Evolutionary conservation across 2,329 filamentous ascomycete species (phyloP).

Genomic region (Cryphonectria japonica): DNA sequence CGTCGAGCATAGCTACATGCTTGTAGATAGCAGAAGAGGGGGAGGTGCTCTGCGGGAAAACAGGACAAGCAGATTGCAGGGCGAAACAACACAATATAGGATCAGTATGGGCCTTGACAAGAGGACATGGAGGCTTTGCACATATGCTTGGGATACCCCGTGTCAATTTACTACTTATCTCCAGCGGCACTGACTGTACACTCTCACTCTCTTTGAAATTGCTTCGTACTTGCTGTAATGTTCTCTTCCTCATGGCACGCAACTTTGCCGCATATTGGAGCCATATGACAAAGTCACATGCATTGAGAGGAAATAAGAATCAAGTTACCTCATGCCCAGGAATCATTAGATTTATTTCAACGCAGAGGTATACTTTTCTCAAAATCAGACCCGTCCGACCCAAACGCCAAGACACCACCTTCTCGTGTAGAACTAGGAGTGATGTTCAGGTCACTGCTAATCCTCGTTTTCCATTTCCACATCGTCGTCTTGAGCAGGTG

Average conservation of each 20-base stretch:
- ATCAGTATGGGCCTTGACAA: neutral
- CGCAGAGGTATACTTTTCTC: slow-evolving; percentile 3
- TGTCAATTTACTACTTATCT: neutral
- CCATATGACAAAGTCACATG: too few relatives aligned
- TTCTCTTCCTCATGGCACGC: too few relatives aligned
- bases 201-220: neutral
- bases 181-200: neutral
- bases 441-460: neutral
- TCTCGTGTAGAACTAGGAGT: neutral
- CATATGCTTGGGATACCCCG: slow-evolving; percentile 1
- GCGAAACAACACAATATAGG: neutral
- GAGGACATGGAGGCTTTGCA: neutral
- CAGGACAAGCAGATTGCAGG: neutral
- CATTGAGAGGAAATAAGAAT: neutral
- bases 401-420: slow-evolving; percentile 9
- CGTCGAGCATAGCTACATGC: neutral
- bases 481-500: slow-evolving; percentile 48
- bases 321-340: neutral
- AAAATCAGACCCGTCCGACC: neutral
- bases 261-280: neutral
- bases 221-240: too few relatives aligned
- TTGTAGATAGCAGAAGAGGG: neutral
- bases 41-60: neutral
- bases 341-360: slow-evolving; percentile 3
- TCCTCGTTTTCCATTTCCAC: slow-evolving; percentile 55